Evolutionary conservation across 768 basidiomycete genomes (phyloP).

Genomic region (Mycena haematopus): DNA sequence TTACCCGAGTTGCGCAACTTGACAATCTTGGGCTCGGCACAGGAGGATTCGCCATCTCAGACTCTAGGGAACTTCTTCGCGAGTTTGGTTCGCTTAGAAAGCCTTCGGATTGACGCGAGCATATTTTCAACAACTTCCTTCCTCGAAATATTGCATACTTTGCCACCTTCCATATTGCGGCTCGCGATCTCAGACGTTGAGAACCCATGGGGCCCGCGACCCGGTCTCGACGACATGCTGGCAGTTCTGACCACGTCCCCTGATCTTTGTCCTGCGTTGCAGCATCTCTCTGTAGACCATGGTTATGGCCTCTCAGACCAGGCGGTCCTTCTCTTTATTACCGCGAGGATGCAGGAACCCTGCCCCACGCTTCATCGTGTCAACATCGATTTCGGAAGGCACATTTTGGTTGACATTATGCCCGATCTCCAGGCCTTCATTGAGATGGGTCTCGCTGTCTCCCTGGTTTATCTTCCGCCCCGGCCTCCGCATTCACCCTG

Average conservation of each 20-base stretch:
- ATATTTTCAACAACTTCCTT: not conserved
- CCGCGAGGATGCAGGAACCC: not conserved
- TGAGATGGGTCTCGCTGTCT: not conserved
- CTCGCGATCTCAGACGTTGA: not conserved
- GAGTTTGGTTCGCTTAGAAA: not conserved
- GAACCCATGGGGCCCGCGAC: not conserved
- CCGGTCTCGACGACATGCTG: not conserved
- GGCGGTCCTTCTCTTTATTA: not conserved
- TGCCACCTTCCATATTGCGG: not conserved
- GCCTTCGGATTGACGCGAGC: not conserved
- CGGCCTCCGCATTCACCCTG: not conserved
- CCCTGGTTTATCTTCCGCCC: not conserved
- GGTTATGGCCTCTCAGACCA: not conserved
- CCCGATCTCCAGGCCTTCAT: not conserved
- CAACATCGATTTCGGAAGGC: not conserved
- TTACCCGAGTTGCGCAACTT: not conserved
- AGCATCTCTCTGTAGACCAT: not conserved
- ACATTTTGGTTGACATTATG: not conserved
- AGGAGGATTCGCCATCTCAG: not conserved
- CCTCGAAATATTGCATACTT: not conserved
- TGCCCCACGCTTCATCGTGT: not conserved
- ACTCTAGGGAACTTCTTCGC: not conserved
- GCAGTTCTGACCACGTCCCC: not conserved
- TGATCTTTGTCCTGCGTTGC: not conserved
- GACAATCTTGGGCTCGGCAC: not conserved